These are phyloP conservation scores for Hypsizygus ulmarius DNA, from an alignment of 1,284 basidiomycete genomes.

Conservation along the genomic window DNA sequence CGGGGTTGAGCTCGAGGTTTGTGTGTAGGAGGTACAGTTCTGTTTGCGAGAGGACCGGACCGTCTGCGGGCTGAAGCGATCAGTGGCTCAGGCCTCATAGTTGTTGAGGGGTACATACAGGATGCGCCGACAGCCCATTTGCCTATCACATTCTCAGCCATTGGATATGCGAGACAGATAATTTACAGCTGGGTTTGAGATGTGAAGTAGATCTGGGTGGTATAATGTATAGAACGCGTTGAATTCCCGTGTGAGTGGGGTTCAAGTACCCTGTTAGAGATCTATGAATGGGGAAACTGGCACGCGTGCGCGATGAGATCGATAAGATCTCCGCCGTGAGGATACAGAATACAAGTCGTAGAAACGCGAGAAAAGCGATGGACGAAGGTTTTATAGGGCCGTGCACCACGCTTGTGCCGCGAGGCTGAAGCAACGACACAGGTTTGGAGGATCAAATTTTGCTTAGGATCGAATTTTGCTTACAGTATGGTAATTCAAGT, in stretches of 20 bases:
- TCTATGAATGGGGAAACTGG: too few relatives aligned
- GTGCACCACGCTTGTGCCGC: not conserved
- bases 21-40: constrained; percentile 71
- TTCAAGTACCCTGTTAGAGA: too few relatives aligned
- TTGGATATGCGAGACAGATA: not conserved
- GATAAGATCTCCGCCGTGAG: constrained; percentile 9
- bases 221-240: not conserved
- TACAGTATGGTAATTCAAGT: too few relatives aligned
- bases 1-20: constrained; percentile 67
- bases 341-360: not conserved
- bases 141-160: constrained; percentile 9
- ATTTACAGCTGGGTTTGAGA: too few relatives aligned
- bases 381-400: not conserved
- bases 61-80: constrained; percentile 47
- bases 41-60: constrained; percentile 70
- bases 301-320: constrained; percentile 1
- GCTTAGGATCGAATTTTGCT: too few relatives aligned
- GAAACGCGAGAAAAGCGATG: not conserved
- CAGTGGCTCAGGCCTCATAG: not conserved
- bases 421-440: too few relatives aligned
- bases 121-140: constrained; percentile 19
- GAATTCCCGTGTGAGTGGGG: not conserved
- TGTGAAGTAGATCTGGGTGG: not conserved
- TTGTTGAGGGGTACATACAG: constrained; percentile 11
- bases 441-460: too few relatives aligned